Percentiles rank a stretch among this genome's conserved stretches.
Evolutionary conservation across 176 grass and related monocot genomes (phyloP).

Genomic region (Oryza meridionalis): DNA sequence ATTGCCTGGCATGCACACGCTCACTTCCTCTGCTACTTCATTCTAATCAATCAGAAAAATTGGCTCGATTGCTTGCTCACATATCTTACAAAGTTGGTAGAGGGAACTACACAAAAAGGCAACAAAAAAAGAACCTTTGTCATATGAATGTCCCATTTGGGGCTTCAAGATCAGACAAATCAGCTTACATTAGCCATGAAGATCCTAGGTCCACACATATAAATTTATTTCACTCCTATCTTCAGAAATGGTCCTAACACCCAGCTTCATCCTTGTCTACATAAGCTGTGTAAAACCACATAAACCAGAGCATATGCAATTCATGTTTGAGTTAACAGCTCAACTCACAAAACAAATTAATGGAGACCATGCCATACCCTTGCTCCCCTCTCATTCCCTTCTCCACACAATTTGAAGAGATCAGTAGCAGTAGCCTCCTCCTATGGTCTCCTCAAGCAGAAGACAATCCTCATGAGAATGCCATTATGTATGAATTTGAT

Average conservation of each 20-base stretch:
- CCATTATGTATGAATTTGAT: not conserved
- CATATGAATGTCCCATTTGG: not conserved
- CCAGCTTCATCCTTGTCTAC: not conserved
- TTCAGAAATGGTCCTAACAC: slow-evolving; percentile 42
- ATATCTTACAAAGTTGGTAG: slow-evolving; percentile 29
- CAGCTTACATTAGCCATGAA: slow-evolving; percentile 42
- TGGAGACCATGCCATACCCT: slow-evolving; percentile 45
- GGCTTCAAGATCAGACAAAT: slow-evolving; percentile 14
- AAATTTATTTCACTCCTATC: not conserved
- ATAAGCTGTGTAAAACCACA: no score
- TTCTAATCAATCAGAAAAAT: slow-evolving; percentile 30
- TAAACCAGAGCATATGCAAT: no score
- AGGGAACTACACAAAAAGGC: not conserved
- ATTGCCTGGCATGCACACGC: not conserved
- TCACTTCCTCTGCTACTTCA: slow-evolving; percentile 26
- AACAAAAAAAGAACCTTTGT: not conserved
- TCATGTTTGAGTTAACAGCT: not conserved
- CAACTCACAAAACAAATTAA: not conserved
- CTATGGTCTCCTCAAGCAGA: slow-evolving; percentile 34
- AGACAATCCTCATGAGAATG: not conserved
- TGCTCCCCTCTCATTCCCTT: not conserved
- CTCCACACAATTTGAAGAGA: slow-evolving; percentile 37
- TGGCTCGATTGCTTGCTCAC: not conserved
- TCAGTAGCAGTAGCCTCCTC: slow-evolving; percentile 23
- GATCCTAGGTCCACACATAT: slow-evolving; percentile 27